Conservation (phyloP, 352 stramenopile species). For the Globisporangium splendens region DNA sequence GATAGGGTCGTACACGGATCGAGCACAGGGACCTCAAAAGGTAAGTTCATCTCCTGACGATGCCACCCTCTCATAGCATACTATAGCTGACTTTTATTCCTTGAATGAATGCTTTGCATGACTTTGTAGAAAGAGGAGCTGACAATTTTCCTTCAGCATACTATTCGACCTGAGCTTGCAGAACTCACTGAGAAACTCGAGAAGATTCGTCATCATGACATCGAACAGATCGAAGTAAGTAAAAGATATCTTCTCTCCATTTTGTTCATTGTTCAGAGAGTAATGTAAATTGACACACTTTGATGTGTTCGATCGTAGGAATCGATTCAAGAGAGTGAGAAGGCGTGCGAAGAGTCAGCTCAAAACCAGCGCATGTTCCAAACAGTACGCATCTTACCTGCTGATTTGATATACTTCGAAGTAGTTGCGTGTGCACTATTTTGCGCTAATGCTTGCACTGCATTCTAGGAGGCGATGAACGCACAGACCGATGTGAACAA, state of each 20-base stretch:
- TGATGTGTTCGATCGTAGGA: slow-evolving; percentile 17
- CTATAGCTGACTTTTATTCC: too few species aligned
- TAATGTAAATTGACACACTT: not conserved
- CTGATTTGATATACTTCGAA: too few species aligned
- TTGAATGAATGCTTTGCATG: not conserved
- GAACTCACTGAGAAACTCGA: slow-evolving; percentile 56
- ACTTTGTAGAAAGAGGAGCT: slow-evolving; percentile 54
- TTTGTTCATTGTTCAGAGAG: not conserved
- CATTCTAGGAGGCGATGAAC: slow-evolving; percentile 35
- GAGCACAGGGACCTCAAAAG: slow-evolving; percentile 55
- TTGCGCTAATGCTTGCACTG: not conserved
- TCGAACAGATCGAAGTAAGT: slow-evolving; percentile 38
- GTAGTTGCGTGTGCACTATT: not conserved
- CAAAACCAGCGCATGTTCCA: slow-evolving; percentile 60
- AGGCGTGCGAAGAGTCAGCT: slow-evolving; percentile 45
- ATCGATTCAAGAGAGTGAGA: slow-evolving; percentile 54
- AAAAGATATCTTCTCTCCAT: too few species aligned
- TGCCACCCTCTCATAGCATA: not conserved
- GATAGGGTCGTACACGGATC: slow-evolving; percentile 68
- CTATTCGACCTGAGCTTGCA: slow-evolving; percentile 48
- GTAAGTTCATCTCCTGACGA: slow-evolving; percentile 19
- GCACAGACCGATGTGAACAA: slow-evolving; percentile 61
- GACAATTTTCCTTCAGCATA: slow-evolving; percentile 55
- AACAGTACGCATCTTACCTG: slow-evolving; percentile 15
- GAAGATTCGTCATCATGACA: slow-evolving; percentile 57